phyloP scores from a whole-genome alignment of 2,329 filamentous ascomycete species.

The Fusarium coicis region DNA sequence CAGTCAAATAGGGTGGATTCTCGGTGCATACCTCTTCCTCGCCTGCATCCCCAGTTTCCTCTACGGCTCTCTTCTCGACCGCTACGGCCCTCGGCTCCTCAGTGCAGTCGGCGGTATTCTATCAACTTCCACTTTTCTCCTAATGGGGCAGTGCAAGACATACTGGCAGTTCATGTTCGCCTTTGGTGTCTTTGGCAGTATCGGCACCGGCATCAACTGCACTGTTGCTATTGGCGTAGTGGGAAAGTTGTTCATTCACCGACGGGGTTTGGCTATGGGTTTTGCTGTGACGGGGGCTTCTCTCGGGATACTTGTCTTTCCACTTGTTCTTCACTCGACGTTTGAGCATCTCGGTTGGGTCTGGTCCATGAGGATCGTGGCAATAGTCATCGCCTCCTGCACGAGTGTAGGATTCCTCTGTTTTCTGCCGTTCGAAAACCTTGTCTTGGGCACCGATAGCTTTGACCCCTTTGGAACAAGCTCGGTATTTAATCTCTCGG shows the following conservation, averaged over 20 bases:
- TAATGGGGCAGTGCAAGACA: conserved; percentile 56
- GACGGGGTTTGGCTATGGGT: conserved; percentile 24
- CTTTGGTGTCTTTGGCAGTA: conserved; percentile 55
- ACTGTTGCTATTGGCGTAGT: conserved; percentile 46
- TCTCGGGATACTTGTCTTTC: conserved; percentile 46
- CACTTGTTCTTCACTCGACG: conserved; percentile 44
- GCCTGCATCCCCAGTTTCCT: conserved; percentile 53
- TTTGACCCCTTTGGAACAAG: background rate
- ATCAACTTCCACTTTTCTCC: conserved; percentile 52
- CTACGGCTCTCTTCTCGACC: conserved; percentile 59
- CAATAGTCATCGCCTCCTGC: conserved; percentile 36
- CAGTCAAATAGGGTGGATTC: conserved; percentile 59
- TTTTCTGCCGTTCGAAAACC: conserved; percentile 46
- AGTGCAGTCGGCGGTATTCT: conserved; percentile 49
- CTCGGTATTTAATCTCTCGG: conserved; percentile 47
- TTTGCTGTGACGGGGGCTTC: conserved; percentile 27
- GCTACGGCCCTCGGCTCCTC: conserved; percentile 55
- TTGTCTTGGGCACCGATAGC: background rate
- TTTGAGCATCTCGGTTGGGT: conserved; percentile 45
- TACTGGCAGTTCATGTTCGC: conserved; percentile 61
- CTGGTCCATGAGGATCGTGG: conserved; percentile 48
- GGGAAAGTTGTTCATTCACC: conserved; percentile 38
- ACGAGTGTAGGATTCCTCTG: conserved; percentile 45
- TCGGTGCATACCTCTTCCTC: conserved; percentile 56
- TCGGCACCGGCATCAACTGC: conserved; percentile 52